phyloP scores from a whole-genome alignment of 176 grass and related monocot genomes.

The Bothriochloa decipiens region DNA sequence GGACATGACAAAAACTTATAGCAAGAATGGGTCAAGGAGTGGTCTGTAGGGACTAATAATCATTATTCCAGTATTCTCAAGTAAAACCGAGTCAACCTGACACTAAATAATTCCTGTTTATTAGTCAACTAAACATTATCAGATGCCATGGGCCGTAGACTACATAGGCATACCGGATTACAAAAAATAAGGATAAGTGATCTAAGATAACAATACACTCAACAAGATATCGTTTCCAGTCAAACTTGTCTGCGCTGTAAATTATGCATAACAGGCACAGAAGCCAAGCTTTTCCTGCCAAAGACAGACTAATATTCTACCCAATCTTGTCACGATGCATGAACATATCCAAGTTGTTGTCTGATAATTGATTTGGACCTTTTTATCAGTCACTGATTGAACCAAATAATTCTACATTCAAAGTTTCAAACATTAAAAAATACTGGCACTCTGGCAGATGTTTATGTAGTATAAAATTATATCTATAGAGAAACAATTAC shows the following conservation, averaged over 20 bases:
- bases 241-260: constrained; percentile 30
- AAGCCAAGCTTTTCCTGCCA: constrained; percentile 30
- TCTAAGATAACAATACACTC: constrained; percentile 27
- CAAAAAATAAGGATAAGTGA: background rate
- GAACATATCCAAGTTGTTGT: background rate
- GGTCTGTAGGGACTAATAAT: background rate
- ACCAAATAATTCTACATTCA: background rate
- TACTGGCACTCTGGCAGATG: background rate
- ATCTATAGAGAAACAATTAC: background rate
- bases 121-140: constrained; percentile 13
- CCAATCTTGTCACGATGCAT: background rate
- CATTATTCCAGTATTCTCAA: background rate
- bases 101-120: background rate
- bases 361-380: constrained; percentile 3
- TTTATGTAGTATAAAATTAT: constrained; percentile 24
- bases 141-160: constrained; percentile 12
- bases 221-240: constrained; percentile 12
- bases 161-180: background rate
- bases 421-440: background rate
- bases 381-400: background rate
- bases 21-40: background rate
- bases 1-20: background rate
- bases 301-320: constrained; percentile 22
- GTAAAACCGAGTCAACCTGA: background rate
- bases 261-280: constrained; percentile 9